These are phyloP conservation scores for Misopates orontium DNA, from an alignment of 257 asterid species.

Conservation along the genomic window DNA sequence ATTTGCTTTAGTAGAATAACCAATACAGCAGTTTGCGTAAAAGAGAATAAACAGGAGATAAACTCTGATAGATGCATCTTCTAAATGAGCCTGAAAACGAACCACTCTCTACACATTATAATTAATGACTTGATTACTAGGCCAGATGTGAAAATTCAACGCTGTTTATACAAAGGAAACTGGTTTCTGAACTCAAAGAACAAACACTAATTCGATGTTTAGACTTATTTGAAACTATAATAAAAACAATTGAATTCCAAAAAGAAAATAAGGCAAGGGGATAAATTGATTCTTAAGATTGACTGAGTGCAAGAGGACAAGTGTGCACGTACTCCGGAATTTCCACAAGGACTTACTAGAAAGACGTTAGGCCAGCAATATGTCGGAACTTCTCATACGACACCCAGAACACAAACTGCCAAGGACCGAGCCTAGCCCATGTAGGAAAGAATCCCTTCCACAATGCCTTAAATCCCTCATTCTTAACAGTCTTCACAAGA, in stretches of 20 bases:
- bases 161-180: background rate
- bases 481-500: constrained; percentile 62
- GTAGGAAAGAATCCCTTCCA: constrained; percentile 94
- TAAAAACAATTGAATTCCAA: background rate
- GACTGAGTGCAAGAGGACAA: background rate
- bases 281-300: background rate
- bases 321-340: too few relatives aligned
- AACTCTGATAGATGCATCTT: background rate
- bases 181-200: constrained; percentile 12
- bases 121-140: constrained; percentile 12
- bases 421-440: constrained; percentile 97
- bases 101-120: constrained; percentile 5
- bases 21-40: background rate
- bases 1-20: background rate
- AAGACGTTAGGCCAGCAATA: constrained; percentile 67
- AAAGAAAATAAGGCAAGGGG: background rate
- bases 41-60: constrained; percentile 1
- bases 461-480: constrained; percentile 76
- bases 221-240: constrained; percentile 4
- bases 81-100: background rate
- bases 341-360: constrained; percentile 31
- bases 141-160: constrained; percentile 2
- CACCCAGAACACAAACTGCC: constrained; percentile 97
- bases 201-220: background rate
- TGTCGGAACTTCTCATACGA: constrained; percentile 72